Conservation (phyloP, 805 yeast species). For the Lachancea dasiensis region DNA sequence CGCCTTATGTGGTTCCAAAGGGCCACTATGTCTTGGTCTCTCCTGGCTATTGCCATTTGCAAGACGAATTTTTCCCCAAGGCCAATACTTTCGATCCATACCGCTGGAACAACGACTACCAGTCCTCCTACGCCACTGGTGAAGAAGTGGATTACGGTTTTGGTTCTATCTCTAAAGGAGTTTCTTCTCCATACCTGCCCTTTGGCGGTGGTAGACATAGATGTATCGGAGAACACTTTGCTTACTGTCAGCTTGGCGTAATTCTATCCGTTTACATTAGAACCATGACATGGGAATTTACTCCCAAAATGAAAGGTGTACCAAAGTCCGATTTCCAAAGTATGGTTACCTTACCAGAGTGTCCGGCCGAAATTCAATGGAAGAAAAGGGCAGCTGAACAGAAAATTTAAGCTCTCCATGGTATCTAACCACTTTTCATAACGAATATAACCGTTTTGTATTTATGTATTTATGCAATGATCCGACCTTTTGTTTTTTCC, state of each 20-base stretch:
- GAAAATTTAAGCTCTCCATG: conserved; percentile 13
- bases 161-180: conserved; percentile 94
- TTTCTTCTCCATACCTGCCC: conserved; percentile 90
- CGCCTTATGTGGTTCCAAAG: conserved; percentile 74
- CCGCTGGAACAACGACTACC: conserved; percentile 64
- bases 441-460: conserved; percentile 2
- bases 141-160: conserved; percentile 84
- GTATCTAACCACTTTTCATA: too few species aligned
- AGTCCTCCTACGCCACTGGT: conserved; percentile 29
- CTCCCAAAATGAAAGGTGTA: conserved; percentile 43
- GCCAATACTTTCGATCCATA: conserved; percentile 71
- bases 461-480: conserved; percentile 7
- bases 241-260: conserved; percentile 87
- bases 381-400: conserved; percentile 48
- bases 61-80: conserved; percentile 72
- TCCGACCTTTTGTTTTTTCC: background rate
- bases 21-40: conserved; percentile 89
- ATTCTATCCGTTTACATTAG: conserved; percentile 69
- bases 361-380: conserved; percentile 69
- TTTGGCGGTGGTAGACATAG: conserved; percentile 99
- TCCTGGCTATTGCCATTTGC: conserved; percentile 85
- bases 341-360: conserved; percentile 87
- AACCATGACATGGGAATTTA: conserved; percentile 69
- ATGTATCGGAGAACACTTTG: conserved; percentile 98
- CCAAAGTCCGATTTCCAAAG: conserved; percentile 76